A percentile compares a stretch with the other conserved stretches of the same genome.
Conservation (phyloP, 805 yeast genomes). For the Lachancea quebecensis region DNA sequence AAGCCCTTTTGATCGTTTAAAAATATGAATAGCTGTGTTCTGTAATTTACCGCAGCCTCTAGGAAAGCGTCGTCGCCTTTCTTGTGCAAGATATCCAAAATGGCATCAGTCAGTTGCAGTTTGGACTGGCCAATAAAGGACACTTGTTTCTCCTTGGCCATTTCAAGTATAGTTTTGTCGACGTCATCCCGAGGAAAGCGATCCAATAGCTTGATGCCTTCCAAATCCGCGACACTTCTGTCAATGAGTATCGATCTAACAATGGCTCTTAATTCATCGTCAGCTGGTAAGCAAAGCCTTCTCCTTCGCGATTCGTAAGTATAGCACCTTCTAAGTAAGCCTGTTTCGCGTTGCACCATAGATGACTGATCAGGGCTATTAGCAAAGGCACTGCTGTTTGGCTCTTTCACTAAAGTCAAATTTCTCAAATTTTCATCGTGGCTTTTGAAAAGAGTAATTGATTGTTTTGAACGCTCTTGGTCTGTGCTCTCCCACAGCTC, state of each 20-base stretch:
- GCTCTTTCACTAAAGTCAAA: conserved; percentile 37
- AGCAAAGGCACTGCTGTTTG: conserved; percentile 5
- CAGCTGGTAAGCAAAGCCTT: not conserved
- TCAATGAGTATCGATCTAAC: conserved; percentile 33
- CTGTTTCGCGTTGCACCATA: conserved; percentile 63
- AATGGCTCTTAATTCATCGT: conserved; percentile 24
- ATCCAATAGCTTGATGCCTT: conserved; percentile 29
- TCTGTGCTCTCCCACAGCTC: conserved; percentile 61
- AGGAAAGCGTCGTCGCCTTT: conserved; percentile 35
- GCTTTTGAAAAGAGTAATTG: conserved; percentile 27
- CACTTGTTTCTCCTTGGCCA: conserved; percentile 49
- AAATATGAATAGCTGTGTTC: conserved; percentile 36
- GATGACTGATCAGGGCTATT: conserved; percentile 50
- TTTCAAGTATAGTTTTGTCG: conserved; percentile 35
- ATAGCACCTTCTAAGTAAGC: conserved; percentile 42
- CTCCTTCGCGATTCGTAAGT: conserved; percentile 18
- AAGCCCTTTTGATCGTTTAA: conserved; percentile 45
- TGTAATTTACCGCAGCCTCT: conserved; percentile 41
- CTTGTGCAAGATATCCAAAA: conserved; percentile 21
- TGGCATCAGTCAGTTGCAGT: conserved; percentile 20
- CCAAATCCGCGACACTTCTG: conserved; percentile 20
- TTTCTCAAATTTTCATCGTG: conserved; percentile 41
- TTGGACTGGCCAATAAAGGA: conserved; percentile 43
- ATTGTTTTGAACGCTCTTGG: conserved; percentile 15
- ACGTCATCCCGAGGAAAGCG: conserved; percentile 45